Conservation (phyloP, 2,329 filamentous ascomycete genomes). For the Orbilia oligospora region DNA sequence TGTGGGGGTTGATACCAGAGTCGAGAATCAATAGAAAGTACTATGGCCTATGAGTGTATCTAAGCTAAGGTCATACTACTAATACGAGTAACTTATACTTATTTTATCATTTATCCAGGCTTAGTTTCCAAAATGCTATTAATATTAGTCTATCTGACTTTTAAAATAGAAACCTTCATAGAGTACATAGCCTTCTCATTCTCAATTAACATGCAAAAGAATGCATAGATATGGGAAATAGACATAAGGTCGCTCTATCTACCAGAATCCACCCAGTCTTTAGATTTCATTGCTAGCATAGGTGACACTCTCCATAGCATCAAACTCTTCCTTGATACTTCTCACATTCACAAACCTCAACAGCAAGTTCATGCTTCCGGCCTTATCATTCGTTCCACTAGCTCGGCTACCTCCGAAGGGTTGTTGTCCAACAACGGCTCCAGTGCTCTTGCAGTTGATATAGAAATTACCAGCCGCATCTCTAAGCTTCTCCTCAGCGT, state of each 20-base stretch:
- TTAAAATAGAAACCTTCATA: neutral
- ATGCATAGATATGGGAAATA: neutral
- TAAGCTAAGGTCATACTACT: too few species aligned
- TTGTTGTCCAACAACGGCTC: constrained; percentile 80
- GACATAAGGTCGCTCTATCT: neutral
- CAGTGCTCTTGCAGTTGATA: constrained; percentile 85
- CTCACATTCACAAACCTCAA: constrained; percentile 77
- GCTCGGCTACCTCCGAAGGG: constrained; percentile 79
- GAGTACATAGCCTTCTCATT: neutral
- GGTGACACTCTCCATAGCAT: constrained; percentile 73
- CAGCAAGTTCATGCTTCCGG: constrained; percentile 76
- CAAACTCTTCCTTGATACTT: constrained; percentile 83
- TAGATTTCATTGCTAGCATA: constrained; percentile 81
- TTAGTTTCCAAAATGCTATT: neutral
- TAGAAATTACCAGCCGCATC: constrained; percentile 87
- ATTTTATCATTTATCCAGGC: too few species aligned
- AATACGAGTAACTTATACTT: too few species aligned
- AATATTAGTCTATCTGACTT: neutral
- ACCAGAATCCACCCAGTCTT: neutral
- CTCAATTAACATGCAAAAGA: neutral
- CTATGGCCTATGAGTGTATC: too few species aligned
- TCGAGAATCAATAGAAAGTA: too few species aligned
- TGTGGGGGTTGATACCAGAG: too few species aligned
- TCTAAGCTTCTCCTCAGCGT: constrained; percentile 79
- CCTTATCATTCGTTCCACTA: constrained; percentile 81